Conservation (phyloP, 768 basidiomycete species). For the Pholiota microspora region DNA sequence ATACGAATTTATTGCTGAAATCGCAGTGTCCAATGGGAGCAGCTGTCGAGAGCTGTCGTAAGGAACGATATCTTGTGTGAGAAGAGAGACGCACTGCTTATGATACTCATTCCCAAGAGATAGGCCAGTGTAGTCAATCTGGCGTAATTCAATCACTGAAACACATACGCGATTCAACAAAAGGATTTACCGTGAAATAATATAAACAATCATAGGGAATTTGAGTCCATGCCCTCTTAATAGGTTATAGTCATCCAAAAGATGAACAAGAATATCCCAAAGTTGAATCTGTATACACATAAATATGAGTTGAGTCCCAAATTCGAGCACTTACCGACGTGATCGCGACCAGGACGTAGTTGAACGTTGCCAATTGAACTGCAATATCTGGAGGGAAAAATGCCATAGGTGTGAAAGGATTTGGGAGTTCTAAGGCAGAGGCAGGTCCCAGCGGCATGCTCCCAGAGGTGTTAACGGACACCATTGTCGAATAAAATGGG, state of each 20-base stretch:
- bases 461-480: no score
- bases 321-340: conserved; percentile 1
- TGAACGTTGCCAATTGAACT: conserved; percentile 1
- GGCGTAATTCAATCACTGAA: not conserved
- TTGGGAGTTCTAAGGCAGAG: conserved; percentile 1
- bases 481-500: no score
- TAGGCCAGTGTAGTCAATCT: conserved; percentile 9
- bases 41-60: conserved; percentile 1
- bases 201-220: conserved; percentile 4
- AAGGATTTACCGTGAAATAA: conserved; percentile 3
- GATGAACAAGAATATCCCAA: conserved; percentile 13
- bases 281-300: conserved; percentile 3
- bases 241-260: conserved; percentile 8
- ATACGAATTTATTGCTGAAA: not conserved
- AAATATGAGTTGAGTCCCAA: not conserved
- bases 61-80: not conserved
- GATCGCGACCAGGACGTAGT: conserved; percentile 6
- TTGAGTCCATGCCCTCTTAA: conserved; percentile 2
- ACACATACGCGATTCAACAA: not conserved
- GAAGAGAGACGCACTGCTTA: conserved; percentile 5
- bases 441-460: no score
- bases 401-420: conserved; percentile 15
- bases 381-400: conserved; percentile 14
- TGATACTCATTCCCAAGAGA: conserved; percentile 8
- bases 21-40: conserved; percentile 16